Evolutionary conservation across 2,329 filamentous ascomycete species (phyloP).

Genomic region (Magnaporthiopsis incrustans): DNA sequence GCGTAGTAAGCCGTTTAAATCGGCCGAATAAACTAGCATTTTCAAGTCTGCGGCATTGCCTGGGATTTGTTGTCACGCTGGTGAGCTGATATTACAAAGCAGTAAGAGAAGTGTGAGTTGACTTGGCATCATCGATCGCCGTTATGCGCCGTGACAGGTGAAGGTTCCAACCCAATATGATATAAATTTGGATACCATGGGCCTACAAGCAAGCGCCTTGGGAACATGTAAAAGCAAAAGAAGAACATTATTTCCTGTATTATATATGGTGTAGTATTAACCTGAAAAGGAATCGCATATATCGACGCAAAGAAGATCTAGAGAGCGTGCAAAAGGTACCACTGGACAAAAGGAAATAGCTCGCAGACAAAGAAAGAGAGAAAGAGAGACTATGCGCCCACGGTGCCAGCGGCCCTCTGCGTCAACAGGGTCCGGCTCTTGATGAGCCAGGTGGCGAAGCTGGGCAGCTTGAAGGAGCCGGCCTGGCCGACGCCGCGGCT

Average conservation of each 20-base stretch:
- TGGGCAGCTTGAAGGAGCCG: conserved; percentile 15
- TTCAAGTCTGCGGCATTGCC: background rate
- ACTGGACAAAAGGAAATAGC: background rate
- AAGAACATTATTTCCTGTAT: background rate
- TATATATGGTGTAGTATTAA: background rate
- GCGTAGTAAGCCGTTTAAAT: background rate
- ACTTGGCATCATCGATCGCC: background rate
- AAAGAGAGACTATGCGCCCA: background rate
- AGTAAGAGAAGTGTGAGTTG: background rate
- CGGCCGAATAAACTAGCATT: background rate
- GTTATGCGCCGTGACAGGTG: too few species aligned
- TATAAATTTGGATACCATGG: background rate
- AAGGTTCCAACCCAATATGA: too few species aligned
- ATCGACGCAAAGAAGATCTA: background rate
- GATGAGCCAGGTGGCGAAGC: conserved; percentile 15
- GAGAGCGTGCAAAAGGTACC: background rate
- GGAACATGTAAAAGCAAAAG: background rate
- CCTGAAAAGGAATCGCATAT: background rate
- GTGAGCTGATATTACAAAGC: too few species aligned
- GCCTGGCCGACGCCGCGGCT: conserved; percentile 20
- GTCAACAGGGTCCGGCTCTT: conserved; percentile 19
- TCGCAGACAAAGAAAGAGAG: background rate
- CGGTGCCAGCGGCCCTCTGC: background rate
- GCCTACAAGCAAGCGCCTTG: background rate
- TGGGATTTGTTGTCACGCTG: too few species aligned